phyloP scores from a whole-genome alignment of 495 filamentous ascomycete genomes.

The Podospora sp. region DNA sequence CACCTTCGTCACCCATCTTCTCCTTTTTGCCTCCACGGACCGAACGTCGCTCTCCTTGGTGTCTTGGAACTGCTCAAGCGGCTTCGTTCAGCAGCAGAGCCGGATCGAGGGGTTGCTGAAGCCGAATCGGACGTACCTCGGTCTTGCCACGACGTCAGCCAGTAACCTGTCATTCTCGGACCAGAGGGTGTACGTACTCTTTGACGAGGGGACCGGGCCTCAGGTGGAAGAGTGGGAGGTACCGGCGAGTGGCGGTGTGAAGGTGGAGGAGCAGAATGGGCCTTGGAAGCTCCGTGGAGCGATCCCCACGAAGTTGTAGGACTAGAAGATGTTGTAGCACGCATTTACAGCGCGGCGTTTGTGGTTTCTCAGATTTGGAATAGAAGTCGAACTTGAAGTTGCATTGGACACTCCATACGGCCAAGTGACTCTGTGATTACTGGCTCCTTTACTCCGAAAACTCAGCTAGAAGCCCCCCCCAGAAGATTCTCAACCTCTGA shows the following conservation, averaged over 20 bases:
- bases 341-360: no score
- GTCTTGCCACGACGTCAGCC: constrained; percentile 16
- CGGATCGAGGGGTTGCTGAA: constrained; percentile 19
- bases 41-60: constrained; percentile 7
- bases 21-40: constrained; percentile 16
- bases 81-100: constrained; percentile 13
- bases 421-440: no score
- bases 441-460: no score
- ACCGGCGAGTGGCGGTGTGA: constrained; percentile 8
- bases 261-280: constrained; percentile 15
- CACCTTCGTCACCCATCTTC: constrained; percentile 19
- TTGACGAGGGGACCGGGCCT: constrained; percentile 16
- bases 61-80: constrained; percentile 23
- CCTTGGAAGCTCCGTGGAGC: constrained; percentile 16
- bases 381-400: no score
- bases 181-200: constrained; percentile 24
- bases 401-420: no score
- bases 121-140: constrained; percentile 19
- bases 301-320: constrained; percentile 15
- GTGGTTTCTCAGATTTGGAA: no score
- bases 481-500: no score
- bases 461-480: no score
- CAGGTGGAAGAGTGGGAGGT: constrained; percentile 23
- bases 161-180: constrained; percentile 18
- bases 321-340: no score